Evolutionary conservation across 345 rosid genomes (phyloP).

Genomic region (thale cress (Arabidopsis thaliana)): DNA sequence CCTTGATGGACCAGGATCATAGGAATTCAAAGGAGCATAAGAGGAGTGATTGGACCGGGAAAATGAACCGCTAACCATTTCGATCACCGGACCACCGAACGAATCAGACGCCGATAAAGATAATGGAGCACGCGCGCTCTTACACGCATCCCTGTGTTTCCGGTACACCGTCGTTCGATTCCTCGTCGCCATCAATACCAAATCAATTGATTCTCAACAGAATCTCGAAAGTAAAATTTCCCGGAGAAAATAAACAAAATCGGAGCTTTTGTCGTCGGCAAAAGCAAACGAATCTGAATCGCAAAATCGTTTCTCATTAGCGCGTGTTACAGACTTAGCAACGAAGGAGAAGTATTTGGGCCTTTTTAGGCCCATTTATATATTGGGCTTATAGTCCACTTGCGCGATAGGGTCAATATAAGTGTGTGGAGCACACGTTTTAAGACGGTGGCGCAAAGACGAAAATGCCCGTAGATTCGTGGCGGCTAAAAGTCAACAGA

Average conservation of each 20-base stretch:
- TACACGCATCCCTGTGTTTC: constrained; percentile 66
- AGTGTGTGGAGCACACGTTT: constrained; percentile 37
- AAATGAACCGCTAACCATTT: constrained; percentile 63
- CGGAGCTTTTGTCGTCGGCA: constrained; percentile 24
- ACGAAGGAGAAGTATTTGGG: neutral
- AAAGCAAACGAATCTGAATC: constrained; percentile 40
- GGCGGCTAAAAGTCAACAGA: constrained; percentile 19
- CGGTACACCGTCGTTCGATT: constrained; percentile 56
- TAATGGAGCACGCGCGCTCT: constrained; percentile 67
- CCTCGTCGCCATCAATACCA: constrained; percentile 59
- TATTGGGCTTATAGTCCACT: neutral
- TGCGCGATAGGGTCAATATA: constrained; percentile 10
- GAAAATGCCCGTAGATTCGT: constrained; percentile 9
- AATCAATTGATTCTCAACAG: neutral
- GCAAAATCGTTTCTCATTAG: constrained; percentile 2
- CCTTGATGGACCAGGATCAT: constrained; percentile 58
- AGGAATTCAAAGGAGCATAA: constrained; percentile 62
- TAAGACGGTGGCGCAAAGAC: constrained; percentile 29
- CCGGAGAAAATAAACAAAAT: neutral
- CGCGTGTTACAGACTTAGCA: constrained; percentile 28
- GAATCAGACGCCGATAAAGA: constrained; percentile 51
- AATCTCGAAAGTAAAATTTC: neutral
- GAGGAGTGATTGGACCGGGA: constrained; percentile 52
- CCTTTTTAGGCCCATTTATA: neutral
- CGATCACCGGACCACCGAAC: constrained; percentile 63